phyloP scores from a whole-genome alignment of 352 stramenopile genomes.

The Peronosclerospora sorghi region DNA sequence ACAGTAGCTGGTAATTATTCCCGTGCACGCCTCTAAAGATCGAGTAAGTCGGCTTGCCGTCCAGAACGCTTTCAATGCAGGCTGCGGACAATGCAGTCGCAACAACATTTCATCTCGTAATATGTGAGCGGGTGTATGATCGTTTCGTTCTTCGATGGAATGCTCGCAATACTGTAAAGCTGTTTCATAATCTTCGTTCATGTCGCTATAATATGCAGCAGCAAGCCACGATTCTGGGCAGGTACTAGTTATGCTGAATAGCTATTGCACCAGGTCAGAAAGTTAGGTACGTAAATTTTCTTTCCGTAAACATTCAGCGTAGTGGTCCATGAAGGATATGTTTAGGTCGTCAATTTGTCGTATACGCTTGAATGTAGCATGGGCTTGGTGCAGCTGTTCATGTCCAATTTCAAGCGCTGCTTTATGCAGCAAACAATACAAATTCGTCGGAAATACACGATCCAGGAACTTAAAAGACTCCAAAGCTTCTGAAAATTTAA shows the following conservation, averaged over 20 bases:
- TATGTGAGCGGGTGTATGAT: conserved; percentile 43
- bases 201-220: conserved; percentile 58
- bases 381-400: conserved; percentile 44
- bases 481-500: conserved; percentile 16
- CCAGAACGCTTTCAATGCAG: conserved; percentile 53
- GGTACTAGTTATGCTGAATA: conserved; percentile 49
- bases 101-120: conserved; percentile 49
- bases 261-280: conserved; percentile 52
- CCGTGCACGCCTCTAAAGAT: conserved; percentile 56
- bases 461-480: conserved; percentile 32
- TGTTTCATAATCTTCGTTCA: conserved; percentile 59
- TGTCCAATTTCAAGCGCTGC: conserved; percentile 52
- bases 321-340: conserved; percentile 46
- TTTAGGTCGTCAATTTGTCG: conserved; percentile 59
- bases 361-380: conserved; percentile 39
- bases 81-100: conserved; percentile 46
- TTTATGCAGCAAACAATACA: conserved; percentile 46
- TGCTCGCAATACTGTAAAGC: conserved; percentile 66
- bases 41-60: conserved; percentile 47
- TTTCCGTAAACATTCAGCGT: conserved; percentile 52
- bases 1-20: conserved; percentile 67
- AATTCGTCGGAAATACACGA: conserved; percentile 45
- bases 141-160: conserved; percentile 29
- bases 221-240: conserved; percentile 60
- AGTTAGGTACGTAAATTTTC: conserved; percentile 33